Conservation (phyloP, 2,329 filamentous ascomycete genomes). For the Monosporascus sp. region DNA sequence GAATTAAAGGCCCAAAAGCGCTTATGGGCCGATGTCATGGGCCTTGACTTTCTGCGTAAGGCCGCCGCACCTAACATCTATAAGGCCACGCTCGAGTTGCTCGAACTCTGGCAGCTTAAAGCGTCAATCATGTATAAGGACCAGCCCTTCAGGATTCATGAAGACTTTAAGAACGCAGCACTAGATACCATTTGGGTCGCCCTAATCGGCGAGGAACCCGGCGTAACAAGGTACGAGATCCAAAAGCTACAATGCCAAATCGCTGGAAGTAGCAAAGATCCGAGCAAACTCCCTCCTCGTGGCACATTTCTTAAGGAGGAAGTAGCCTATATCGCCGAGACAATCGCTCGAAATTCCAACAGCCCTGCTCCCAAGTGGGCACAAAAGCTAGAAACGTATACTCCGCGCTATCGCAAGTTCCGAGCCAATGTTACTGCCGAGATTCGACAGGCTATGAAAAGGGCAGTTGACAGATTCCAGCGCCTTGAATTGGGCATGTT, state of each 20-base stretch:
- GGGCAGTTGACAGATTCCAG: slow-evolving; percentile 8
- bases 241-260: slow-evolving; percentile 10
- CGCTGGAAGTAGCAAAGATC: not conserved
- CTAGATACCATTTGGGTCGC: slow-evolving; percentile 35
- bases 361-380: slow-evolving; percentile 10
- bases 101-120: slow-evolving; percentile 25
- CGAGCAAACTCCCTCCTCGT: slow-evolving; percentile 6
- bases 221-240: slow-evolving; percentile 20
- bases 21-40: slow-evolving; percentile 26
- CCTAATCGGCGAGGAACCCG: slow-evolving; percentile 30
- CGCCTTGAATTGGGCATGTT: slow-evolving; percentile 4
- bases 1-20: slow-evolving; percentile 22
- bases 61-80: slow-evolving; percentile 24
- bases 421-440: slow-evolving; percentile 7
- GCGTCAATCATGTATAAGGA: slow-evolving; percentile 5
- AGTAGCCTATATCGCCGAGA: slow-evolving; percentile 15
- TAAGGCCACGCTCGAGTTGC: slow-evolving; percentile 14
- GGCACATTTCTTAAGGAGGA: slow-evolving; percentile 13
- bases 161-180: slow-evolving; percentile 30
- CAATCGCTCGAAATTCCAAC: slow-evolving; percentile 11
- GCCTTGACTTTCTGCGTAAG: slow-evolving; percentile 22
- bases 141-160: slow-evolving; percentile 25
- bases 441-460: slow-evolving; percentile 5
- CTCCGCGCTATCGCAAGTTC: slow-evolving; percentile 12
- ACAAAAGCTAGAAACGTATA: slow-evolving; percentile 8